Percentiles rank a stretch among this genome's conserved stretches.
Evolutionary conservation across 1,284 basidiomycete genomes (phyloP).

Genomic region (Cystobasidiaceae sp.): DNA sequence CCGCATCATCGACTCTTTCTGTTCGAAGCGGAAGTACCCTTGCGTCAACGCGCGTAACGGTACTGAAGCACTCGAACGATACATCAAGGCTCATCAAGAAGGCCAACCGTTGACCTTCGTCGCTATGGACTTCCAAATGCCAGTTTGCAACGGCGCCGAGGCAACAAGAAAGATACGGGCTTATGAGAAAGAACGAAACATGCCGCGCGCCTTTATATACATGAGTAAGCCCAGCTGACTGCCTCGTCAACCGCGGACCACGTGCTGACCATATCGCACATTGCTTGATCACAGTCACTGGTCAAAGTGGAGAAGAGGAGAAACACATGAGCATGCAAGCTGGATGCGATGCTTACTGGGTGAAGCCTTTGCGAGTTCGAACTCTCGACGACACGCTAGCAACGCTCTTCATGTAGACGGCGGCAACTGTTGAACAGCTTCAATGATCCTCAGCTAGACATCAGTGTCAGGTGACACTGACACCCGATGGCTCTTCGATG

Average conservation of each 20-base stretch:
- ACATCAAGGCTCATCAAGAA: not conserved
- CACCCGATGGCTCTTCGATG: too few species aligned
- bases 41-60: not conserved
- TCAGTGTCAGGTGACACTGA: not conserved
- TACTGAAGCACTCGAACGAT: not conserved
- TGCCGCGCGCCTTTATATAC: not conserved
- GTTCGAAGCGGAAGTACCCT: not conserved
- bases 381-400: not conserved
- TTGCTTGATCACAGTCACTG: not conserved
- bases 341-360: not conserved
- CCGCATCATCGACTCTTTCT: not conserved
- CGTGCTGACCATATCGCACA: too few species aligned
- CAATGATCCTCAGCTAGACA: not conserved
- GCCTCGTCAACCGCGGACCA: not conserved
- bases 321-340: not conserved
- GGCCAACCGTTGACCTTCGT: not conserved
- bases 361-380: not conserved
- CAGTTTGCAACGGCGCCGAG: not conserved
- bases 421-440: not conserved
- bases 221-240: conserved; percentile 3
- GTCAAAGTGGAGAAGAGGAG: not conserved
- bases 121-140: conserved; percentile 3
- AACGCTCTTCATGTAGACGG: not conserved
- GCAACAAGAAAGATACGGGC: not conserved
- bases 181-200: not conserved